phyloP scores from a whole-genome alignment of 352 stramenopile species.

The Saprolegnia diclina region DNA sequence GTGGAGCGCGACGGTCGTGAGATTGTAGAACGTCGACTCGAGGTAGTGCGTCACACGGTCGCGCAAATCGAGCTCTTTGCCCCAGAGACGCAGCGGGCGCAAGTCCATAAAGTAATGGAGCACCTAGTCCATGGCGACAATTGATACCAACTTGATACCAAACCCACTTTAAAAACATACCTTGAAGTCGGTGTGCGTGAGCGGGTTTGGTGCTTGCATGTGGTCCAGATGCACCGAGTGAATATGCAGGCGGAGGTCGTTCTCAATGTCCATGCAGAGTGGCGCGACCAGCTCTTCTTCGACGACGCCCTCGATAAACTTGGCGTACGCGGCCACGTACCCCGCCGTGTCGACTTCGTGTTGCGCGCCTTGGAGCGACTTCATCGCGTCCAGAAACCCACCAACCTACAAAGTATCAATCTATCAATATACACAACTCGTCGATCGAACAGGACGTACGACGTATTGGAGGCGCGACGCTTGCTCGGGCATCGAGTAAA shows the following conservation, averaged over 20 bases:
- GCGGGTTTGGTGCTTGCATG: slow-evolving; percentile 80
- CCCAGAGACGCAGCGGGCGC: slow-evolving; percentile 84
- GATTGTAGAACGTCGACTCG: slow-evolving; percentile 94
- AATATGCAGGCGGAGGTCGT: slow-evolving; percentile 87
- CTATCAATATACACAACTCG: not conserved
- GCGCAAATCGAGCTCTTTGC: slow-evolving; percentile 79
- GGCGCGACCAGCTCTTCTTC: slow-evolving; percentile 86
- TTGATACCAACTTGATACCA: not conserved
- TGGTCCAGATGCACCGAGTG: slow-evolving; percentile 84
- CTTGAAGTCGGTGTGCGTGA: slow-evolving; percentile 35
- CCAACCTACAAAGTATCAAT: slow-evolving; percentile 26
- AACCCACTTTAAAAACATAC: not conserved
- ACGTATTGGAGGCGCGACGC: slow-evolving; percentile 81
- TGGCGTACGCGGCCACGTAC: slow-evolving; percentile 64
- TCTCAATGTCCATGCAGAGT: slow-evolving; percentile 91
- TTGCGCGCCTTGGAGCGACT: slow-evolving; percentile 62
- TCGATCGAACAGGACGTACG: slow-evolving; percentile 26
- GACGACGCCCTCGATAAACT: slow-evolving; percentile 79
- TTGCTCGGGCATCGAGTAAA: slow-evolving; percentile 78
- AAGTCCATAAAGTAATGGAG: slow-evolving; percentile 82
- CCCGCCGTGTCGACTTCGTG: slow-evolving; percentile 63
- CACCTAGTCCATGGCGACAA: slow-evolving; percentile 61
- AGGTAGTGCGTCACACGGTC: slow-evolving; percentile 88
- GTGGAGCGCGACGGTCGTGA: slow-evolving; percentile 91
- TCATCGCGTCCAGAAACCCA: slow-evolving; percentile 73